These are phyloP conservation scores for Ophiostoma piceae DNA, from an alignment of 2,329 filamentous ascomycete species.

Conservation along the genomic window DNA sequence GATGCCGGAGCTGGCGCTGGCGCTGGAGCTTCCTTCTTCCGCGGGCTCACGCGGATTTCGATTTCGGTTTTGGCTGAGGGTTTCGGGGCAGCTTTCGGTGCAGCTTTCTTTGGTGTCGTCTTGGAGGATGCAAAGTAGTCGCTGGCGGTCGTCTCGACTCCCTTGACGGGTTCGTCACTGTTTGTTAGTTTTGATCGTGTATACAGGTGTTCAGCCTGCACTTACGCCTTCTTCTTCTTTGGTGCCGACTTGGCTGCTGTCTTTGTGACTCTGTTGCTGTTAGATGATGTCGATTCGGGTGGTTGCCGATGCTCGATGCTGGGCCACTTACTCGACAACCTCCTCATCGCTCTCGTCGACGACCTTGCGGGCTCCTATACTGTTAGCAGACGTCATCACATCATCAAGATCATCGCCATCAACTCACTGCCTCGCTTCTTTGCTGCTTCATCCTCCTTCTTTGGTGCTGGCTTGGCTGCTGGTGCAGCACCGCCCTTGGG, in stretches of 20 bases:
- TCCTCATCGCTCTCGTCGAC: conserved; percentile 30
- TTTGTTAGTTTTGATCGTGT: conserved; percentile 17
- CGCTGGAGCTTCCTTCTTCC: conserved; percentile 38
- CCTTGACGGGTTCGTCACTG: conserved; percentile 42
- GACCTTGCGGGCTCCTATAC: conserved; percentile 31
- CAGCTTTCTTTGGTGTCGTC: conserved; percentile 37
- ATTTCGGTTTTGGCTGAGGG: conserved; percentile 38
- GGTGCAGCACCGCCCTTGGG: conserved; percentile 48
- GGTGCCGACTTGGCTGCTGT: conserved; percentile 44
- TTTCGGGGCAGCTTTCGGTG: conserved; percentile 41
- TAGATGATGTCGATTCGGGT: background rate
- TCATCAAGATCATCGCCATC: background rate
- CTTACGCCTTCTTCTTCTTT: conserved; percentile 53
- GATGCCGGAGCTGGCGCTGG: conserved; percentile 27
- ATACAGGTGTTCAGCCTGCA: conserved; percentile 14
- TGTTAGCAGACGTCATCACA: background rate
- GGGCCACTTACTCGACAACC: conserved; percentile 32
- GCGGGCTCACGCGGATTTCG: conserved; percentile 50
- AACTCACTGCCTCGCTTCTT: conserved; percentile 26
- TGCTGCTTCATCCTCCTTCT: conserved; percentile 35
- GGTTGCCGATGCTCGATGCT: background rate
- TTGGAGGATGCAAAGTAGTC: conserved; percentile 53
- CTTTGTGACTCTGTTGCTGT: conserved; percentile 48
- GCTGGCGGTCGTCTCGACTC: conserved; percentile 50
- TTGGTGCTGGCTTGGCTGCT: conserved; percentile 37